Percentiles rank a stretch among this genome's conserved stretches.
phyloP scores from a whole-genome alignment of 2,329 filamentous ascomycete species.

The Dactylellina sp. region DNA sequence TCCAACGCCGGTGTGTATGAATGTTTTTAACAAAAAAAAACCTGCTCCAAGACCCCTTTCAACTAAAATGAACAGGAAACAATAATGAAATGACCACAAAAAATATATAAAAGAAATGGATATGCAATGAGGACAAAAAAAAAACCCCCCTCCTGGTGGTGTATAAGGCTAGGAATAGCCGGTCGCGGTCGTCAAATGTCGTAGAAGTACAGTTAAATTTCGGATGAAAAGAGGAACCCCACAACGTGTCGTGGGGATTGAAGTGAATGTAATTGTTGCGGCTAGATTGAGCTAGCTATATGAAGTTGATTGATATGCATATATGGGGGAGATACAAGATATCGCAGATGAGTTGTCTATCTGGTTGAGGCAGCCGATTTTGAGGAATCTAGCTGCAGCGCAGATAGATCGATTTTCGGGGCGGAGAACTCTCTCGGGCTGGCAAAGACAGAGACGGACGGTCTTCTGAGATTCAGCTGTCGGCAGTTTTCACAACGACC shows the following conservation, averaged over 20 bases:
- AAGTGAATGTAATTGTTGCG: neutral
- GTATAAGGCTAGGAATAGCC: neutral
- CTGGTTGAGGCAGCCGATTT: conserved; percentile 21
- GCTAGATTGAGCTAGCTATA: too few relatives aligned
- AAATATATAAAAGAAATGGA: conserved; percentile 7
- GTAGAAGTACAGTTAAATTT: conserved; percentile 47
- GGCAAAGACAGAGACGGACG: conserved; percentile 30
- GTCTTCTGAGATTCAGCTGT: conserved; percentile 39
- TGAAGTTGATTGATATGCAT: too few relatives aligned
- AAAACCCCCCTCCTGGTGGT: too few relatives aligned
- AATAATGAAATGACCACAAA: conserved; percentile 27
- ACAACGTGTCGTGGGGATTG: too few relatives aligned
- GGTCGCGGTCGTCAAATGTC: conserved; percentile 47
- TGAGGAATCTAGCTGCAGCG: conserved; percentile 28
- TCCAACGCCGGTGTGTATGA: conserved; percentile 51
- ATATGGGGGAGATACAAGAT: too few relatives aligned
- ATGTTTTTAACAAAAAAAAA: conserved; percentile 32
- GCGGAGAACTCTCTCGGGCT: conserved; percentile 22
- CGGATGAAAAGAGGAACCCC: too few relatives aligned
- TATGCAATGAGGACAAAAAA: too few relatives aligned
- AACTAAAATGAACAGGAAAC: conserved; percentile 8
- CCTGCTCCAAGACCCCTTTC: conserved; percentile 35
- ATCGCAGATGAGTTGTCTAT: conserved; percentile 4
- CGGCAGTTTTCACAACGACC: conserved; percentile 34
- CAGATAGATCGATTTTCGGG: conserved; percentile 46